Evolutionary conservation across 169 alveolate genomes (phyloP), one percentile per base, ranked within the genome.

Genomic region (Haemoproteus tartakovskyi): DNA sequence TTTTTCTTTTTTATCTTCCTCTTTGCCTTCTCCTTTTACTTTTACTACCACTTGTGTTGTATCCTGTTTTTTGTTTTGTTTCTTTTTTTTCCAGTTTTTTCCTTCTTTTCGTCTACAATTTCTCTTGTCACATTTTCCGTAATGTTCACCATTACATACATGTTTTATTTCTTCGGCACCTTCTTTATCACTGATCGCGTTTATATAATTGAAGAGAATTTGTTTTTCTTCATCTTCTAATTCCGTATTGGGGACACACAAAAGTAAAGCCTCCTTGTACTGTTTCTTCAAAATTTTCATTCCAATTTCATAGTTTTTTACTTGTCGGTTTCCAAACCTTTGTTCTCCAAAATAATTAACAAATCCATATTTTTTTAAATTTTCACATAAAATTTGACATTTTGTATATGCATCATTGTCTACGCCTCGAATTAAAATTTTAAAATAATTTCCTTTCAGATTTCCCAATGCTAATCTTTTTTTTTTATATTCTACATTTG

Each of bases 271-370:
- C 46, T 62, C 47, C 60, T 89, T 89, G 84, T 91, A 91, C 30
- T 90, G 80, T 57, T 89, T 88, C 61, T 90, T 87, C 46, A 95
- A 78, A 45, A 92, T 87, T 27, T 90, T 90, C 30, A 92, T 91
- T 0, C 98, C 98, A 19, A 95, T 90, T 52, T 83, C 60, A 86
- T 94, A 96, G 19, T 97, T 95, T 40, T 93, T 90, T 18, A 94
- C 85, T 52, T 86, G 82, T 38, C 88, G 87, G 29, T 95, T 91
- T 5, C 98, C 98, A 87, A 95, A 95, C 60, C 98, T 80, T 79
- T 95, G 97, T 88, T 93, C 78, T 4, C 98, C 98, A 82, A 92
- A 95, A 79, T 95, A 95, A 86, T 95, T 95, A 22, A 95, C 80
- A 78, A 95, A 95, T 3, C 98, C 98, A 33, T 87, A 86, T 33